Conservation (phyloP, 1,284 basidiomycete species). For the Irpex sp. region DNA sequence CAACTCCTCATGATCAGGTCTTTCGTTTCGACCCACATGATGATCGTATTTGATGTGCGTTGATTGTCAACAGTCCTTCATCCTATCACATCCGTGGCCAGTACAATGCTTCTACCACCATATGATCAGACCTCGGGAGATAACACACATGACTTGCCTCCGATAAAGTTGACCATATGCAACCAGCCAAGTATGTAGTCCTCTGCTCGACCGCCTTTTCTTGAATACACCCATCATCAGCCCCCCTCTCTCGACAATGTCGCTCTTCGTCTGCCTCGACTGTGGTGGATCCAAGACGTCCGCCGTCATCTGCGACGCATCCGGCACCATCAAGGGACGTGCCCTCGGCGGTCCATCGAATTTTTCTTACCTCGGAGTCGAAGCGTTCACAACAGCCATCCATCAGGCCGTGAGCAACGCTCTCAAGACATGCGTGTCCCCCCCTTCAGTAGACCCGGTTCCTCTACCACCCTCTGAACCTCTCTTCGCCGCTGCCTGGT, state of each 20-base stretch:
- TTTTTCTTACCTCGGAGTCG: constrained; percentile 55
- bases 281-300: constrained; percentile 83
- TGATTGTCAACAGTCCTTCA: background rate
- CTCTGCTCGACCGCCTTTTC: background rate
- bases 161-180: background rate
- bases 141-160: background rate
- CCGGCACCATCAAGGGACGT: constrained; percentile 58
- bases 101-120: background rate
- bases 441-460: constrained; percentile 31
- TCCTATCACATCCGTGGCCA: background rate
- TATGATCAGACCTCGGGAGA: background rate
- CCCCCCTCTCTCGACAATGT: constrained; percentile 32
- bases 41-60: background rate
- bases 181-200: background rate
- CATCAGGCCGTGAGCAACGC: constrained; percentile 47
- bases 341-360: constrained; percentile 66
- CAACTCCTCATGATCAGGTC: background rate
- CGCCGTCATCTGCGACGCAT: constrained; percentile 54
- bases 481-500: constrained; percentile 65
- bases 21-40: background rate
- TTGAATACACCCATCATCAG: background rate
- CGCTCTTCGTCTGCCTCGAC: constrained; percentile 73
- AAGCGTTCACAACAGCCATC: constrained; percentile 47
- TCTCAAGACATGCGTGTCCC: constrained; percentile 40
- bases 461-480: constrained; percentile 37